Percentiles rank a stretch among this genome's conserved stretches.
Conservation (phyloP, 768 basidiomycete genomes). For the Lactarius quietus region DNA sequence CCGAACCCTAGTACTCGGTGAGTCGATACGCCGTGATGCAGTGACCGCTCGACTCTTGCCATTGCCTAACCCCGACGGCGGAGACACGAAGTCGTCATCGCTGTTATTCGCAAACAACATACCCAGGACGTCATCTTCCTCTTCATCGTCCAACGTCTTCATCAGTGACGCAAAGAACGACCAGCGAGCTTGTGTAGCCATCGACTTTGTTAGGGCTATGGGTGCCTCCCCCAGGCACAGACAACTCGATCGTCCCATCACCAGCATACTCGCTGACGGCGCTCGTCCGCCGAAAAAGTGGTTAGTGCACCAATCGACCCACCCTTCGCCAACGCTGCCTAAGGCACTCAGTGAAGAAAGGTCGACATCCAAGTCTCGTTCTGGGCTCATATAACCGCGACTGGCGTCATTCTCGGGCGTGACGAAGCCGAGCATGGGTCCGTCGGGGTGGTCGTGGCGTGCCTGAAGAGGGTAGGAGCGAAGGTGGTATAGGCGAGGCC, state of each 20-base stretch:
- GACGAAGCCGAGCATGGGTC: constrained; percentile 11
- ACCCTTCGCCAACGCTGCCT: too few relatives aligned
- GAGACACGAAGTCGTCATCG: neutral
- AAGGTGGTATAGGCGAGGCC: neutral
- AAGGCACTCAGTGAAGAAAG: too few relatives aligned
- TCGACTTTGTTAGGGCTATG: too few relatives aligned
- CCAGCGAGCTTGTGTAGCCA: too few relatives aligned
- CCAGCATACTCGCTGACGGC: neutral
- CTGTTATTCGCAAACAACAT: neutral
- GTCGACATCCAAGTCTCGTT: too few relatives aligned
- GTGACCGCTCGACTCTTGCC: neutral
- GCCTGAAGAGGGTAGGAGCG: neutral
- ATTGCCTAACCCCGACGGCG: neutral
- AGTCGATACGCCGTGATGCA: neutral
- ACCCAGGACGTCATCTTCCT: neutral
- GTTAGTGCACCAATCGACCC: too few relatives aligned
- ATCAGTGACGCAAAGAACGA: too few relatives aligned
- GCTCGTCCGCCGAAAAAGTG: neutral
- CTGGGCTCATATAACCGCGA: too few relatives aligned
- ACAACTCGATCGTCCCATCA: too few relatives aligned
- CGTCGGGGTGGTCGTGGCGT: constrained; percentile 6
- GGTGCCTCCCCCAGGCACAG: too few relatives aligned
- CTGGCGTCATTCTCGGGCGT: too few relatives aligned
- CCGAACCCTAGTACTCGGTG: neutral
- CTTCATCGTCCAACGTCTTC: too few relatives aligned